Base-by-base conservation (phyloP, 2,329 filamentous ascomycete genomes). In the Nannizziopsis arthrosporioides region DNA sequence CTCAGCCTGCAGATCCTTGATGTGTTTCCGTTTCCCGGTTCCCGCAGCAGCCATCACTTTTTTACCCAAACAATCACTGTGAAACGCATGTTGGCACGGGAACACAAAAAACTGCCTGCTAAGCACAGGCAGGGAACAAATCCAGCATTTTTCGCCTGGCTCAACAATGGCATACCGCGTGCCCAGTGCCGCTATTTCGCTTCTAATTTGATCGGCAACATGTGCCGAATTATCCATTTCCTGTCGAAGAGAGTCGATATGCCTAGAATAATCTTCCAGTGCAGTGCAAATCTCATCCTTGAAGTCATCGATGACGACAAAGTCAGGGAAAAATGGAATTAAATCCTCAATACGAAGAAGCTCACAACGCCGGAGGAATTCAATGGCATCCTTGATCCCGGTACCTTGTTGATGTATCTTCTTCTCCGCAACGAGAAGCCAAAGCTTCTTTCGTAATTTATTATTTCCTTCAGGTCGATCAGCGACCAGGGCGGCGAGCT, bases 291-390 rank as follows among this genome's bases (percentile, higher is more conserved):
- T 96, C 63, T 98, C 92, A 54, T 96, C 89, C 63, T 96, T 95
- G 75, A 98, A 98, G 65, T 96, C 92, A 62, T 98, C 92, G 53
- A 98, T 96, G 44, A 96, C 85, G 18, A 96, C 88, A 62, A 98
- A 98, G 63, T 98, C 92, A 0, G 92, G 92, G 68, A 98, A 98
- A 72, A 98, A 95, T 0, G 92, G 92, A 36, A 98, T 96, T 27
- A 98, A 70, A 60, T 98, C 92, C 68, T 98, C 92, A 54, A 98
- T 98, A 54, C 84, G 83, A 42, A 98, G 77, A 10, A 96, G 74
- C 52, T 95, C 88, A 63, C 90, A 95, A 8, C 87, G 82, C 56
- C 87, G 86, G 10, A 96, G 75, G 61, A 98, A 95, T 53, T 93
- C 86, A 56, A 98, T 94, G 1, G 92, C 92, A 30, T 83, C 77